phyloP scores from a whole-genome alignment of 805 yeast species.

The Metschnikowia picachoensis region DNA sequence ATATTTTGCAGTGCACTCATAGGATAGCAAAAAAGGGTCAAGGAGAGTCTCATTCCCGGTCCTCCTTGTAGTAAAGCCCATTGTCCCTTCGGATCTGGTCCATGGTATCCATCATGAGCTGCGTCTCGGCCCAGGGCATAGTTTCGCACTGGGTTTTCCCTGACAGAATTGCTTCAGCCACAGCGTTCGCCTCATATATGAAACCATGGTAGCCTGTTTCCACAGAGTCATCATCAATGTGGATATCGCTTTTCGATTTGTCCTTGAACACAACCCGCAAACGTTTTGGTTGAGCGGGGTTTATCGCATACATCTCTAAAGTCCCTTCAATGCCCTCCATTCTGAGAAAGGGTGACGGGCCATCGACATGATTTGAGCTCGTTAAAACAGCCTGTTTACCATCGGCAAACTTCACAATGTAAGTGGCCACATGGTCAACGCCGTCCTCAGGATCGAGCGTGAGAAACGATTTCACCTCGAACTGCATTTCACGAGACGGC shows the following conservation, averaged over 20 bases:
- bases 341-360: slow-evolving; percentile 28
- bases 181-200: slow-evolving; percentile 54
- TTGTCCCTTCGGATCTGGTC: slow-evolving; percentile 44
- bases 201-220: slow-evolving; percentile 43
- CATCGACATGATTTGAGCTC: slow-evolving; percentile 24
- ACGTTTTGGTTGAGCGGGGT: slow-evolving; percentile 32
- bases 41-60: slow-evolving; percentile 5
- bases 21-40: too few species aligned
- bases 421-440: slow-evolving; percentile 41
- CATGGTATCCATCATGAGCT: slow-evolving; percentile 45
- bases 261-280: slow-evolving; percentile 33
- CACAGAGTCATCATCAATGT: slow-evolving; percentile 26
- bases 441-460: slow-evolving; percentile 33
- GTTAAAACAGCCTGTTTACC: slow-evolving; percentile 42
- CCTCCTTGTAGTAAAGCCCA: slow-evolving; percentile 44
- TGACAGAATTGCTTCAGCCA: slow-evolving; percentile 40
- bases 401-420: slow-evolving; percentile 34
- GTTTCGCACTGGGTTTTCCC: slow-evolving; percentile 35
- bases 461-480: slow-evolving; percentile 29
- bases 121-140: slow-evolving; percentile 44
- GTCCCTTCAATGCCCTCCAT: slow-evolving; percentile 33
- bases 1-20: too few species aligned
- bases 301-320: slow-evolving; percentile 28
- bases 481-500: slow-evolving; percentile 22
- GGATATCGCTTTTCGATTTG: slow-evolving; percentile 18